Evolutionary conservation across 2,329 filamentous ascomycete species (phyloP).

Genomic region (Fusarium citri): DNA sequence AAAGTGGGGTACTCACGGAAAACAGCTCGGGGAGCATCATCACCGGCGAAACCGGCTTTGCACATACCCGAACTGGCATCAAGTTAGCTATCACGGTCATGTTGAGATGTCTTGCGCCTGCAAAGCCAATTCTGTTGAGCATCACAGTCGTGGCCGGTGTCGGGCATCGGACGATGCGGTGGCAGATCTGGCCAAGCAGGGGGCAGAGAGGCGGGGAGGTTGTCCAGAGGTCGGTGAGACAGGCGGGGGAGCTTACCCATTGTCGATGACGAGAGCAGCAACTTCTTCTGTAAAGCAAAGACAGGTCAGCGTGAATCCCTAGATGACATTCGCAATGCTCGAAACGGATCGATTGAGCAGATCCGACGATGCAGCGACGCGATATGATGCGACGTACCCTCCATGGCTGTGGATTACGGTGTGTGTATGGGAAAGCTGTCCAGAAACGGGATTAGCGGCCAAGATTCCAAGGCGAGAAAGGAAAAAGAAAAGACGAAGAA

Average conservation of each 20-base stretch:
- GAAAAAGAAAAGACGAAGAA: conserved; percentile 39
- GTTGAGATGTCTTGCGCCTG: conserved; percentile 2
- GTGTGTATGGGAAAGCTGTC: conserved; percentile 50
- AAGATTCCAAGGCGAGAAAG: conserved; percentile 32
- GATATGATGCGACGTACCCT: conserved; percentile 59
- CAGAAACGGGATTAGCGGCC: conserved; percentile 49
- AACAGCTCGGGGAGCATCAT: conserved; percentile 99
- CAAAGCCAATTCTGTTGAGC: conserved; percentile 13
- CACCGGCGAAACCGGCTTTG: conserved; percentile 99
- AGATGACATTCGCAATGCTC: conserved; percentile 37
- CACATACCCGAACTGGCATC: conserved; percentile 96
- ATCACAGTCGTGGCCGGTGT: conserved; percentile 29
- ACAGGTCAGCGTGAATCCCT: conserved; percentile 55
- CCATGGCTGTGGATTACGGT: conserved; percentile 65
- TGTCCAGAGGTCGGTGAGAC: conserved; percentile 52
- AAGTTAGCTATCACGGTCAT: conserved; percentile 52
- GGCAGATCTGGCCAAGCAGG: conserved; percentile 33
- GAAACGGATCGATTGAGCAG: conserved; percentile 36
- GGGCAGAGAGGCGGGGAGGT: conserved; percentile 37
- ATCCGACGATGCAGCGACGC: conserved; percentile 42
- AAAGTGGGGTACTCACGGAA: conserved; percentile 85
- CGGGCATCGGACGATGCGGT: conserved; percentile 42
- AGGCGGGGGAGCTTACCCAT: conserved; percentile 86
- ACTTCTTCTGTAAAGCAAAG: conserved; percentile 86
- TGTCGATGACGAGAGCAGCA: conserved; percentile 99